A percentile compares a stretch with the other conserved stretches of the same genome.
phyloP scores from a whole-genome alignment of 148 eudicot genomes.

The Polygonum maritimum region DNA sequence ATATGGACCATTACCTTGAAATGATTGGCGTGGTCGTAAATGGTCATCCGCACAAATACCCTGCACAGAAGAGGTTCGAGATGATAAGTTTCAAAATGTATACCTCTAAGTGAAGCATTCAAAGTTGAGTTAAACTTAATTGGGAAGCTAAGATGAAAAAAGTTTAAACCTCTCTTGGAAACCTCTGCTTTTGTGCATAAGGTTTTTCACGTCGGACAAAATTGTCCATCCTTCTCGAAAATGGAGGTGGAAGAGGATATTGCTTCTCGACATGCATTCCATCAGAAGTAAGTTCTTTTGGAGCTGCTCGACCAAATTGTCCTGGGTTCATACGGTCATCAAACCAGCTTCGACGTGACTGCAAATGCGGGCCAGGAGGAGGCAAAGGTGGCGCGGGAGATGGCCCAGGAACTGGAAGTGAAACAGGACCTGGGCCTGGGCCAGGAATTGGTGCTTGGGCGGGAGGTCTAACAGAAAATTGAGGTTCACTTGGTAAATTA shows the following conservation, averaged over 20 bases:
- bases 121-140: neutral
- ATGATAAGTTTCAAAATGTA: neutral
- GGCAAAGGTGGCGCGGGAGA: constrained; percentile 28
- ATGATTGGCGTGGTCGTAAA: neutral
- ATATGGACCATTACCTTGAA: neutral
- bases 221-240: constrained; percentile 46
- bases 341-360: constrained; percentile 73
- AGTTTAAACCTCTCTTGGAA: constrained; percentile 63
- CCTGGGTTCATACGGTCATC: constrained; percentile 70
- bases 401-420: constrained; percentile 31
- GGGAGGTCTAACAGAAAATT: constrained; percentile 45
- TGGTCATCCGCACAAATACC: neutral
- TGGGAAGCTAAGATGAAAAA: neutral
- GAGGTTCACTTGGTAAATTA: constrained; percentile 38
- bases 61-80: neutral
- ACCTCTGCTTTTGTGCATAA: constrained; percentile 47
- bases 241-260: constrained; percentile 48
- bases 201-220: constrained; percentile 42
- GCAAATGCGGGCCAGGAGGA: constrained; percentile 36
- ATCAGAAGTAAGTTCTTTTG: constrained; percentile 50
- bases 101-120: neutral
- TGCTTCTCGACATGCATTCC: constrained; percentile 47
- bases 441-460: constrained; percentile 38
- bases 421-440: constrained; percentile 18
- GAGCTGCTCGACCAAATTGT: constrained; percentile 30